Conservation (phyloP, 768 basidiomycete species). For the Russula abietina region DNA sequence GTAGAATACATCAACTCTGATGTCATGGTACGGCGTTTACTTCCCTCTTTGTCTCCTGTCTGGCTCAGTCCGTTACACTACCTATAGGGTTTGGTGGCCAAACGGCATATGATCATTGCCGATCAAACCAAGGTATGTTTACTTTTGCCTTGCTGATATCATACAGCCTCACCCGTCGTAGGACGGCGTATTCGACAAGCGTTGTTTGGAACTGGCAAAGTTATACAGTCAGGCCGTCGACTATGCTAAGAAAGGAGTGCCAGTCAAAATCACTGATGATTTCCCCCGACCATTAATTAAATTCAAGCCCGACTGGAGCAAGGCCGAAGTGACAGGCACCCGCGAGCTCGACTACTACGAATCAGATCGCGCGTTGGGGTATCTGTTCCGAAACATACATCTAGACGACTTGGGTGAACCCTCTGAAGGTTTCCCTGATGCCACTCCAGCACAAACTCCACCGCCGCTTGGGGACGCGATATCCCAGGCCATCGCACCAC, state of each 20-base stretch:
- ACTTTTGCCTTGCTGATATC: background rate
- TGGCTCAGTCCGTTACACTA: background rate
- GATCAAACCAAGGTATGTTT: conserved; percentile 61
- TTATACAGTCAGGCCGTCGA: conserved; percentile 71
- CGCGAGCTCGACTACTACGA: conserved; percentile 62
- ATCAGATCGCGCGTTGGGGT: conserved; percentile 64
- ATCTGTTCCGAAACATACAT: conserved; percentile 58
- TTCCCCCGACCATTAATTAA: conserved; percentile 54
- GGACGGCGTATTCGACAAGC: conserved; percentile 54
- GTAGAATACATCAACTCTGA: conserved; percentile 82
- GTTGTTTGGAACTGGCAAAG: conserved; percentile 53
- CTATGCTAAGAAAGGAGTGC: conserved; percentile 71
- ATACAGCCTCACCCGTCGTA: conserved; percentile 27
- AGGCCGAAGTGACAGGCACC: conserved; percentile 36
- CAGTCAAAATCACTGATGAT: conserved; percentile 43
- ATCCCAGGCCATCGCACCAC: conserved; percentile 12
- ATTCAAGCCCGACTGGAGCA: conserved; percentile 77
- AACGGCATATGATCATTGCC: conserved; percentile 63
- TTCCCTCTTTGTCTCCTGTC: background rate
- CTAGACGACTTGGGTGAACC: conserved; percentile 37
- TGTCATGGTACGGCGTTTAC: conserved; percentile 47
- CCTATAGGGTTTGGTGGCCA: conserved; percentile 63
- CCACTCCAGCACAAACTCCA: background rate
- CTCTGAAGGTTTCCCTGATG: background rate
- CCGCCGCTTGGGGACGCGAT: conserved; percentile 12